Evolutionary conservation across 1,284 basidiomycete genomes (phyloP).

Genomic region (Earliella scabrosa): DNA sequence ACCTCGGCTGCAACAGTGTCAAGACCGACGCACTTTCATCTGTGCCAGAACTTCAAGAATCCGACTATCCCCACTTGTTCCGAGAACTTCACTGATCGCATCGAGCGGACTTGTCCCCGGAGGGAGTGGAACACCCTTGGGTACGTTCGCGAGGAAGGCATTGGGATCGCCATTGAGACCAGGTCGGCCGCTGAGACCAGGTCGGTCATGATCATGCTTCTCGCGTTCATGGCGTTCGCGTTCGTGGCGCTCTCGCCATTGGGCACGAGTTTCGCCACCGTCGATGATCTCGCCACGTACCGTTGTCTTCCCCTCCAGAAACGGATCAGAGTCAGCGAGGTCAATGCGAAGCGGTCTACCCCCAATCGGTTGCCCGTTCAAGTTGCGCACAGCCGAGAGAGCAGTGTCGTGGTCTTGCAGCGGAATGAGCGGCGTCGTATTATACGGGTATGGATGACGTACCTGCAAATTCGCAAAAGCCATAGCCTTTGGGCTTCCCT

Average conservation of each 20-base stretch:
- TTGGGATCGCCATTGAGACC: constrained; percentile 51
- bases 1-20: neutral
- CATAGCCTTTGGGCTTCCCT: constrained; percentile 96
- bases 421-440: neutral
- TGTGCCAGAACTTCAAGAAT: constrained; percentile 95
- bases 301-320: constrained; percentile 54
- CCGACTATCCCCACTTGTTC: constrained; percentile 82
- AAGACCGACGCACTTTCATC: constrained; percentile 80
- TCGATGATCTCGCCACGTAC: constrained; percentile 68
- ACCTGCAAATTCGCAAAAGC: constrained; percentile 97
- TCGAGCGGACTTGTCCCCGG: constrained; percentile 83
- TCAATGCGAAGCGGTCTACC: constrained; percentile 78
- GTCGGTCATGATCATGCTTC: constrained; percentile 32
- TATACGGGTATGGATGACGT: constrained; percentile 42
- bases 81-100: constrained; percentile 87
- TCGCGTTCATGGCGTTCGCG: constrained; percentile 34
- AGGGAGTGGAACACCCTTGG: constrained; percentile 79
- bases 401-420: constrained; percentile 89
- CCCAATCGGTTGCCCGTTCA: constrained; percentile 74
- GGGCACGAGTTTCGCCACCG: constrained; percentile 56
- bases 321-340: constrained; percentile 56
- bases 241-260: constrained; percentile 54
- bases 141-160: constrained; percentile 68
- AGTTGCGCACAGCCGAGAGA: constrained; percentile 75
- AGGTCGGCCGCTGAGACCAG: too few species aligned